Percentiles rank a stretch among this genome's conserved stretches.
These are phyloP conservation scores for Penicillium macrosclerotiorum DNA, from an alignment of 495 filamentous ascomycete species.

Conservation along the genomic window DNA sequence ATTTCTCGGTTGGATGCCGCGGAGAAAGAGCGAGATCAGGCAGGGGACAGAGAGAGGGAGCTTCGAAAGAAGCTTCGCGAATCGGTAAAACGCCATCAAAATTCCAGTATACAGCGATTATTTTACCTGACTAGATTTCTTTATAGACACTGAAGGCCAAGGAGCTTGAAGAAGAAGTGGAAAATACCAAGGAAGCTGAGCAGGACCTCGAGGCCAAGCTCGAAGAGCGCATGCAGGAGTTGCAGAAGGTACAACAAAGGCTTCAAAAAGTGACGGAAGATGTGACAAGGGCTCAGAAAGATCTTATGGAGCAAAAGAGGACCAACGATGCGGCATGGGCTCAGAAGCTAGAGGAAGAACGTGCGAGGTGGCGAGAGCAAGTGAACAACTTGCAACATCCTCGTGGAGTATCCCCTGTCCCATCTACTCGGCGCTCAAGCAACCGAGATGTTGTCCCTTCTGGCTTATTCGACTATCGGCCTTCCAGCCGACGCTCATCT, in stretches of 20 bases:
- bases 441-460: constrained; percentile 36
- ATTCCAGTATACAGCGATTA: neutral
- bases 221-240: constrained; percentile 57
- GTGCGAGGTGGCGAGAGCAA: constrained; percentile 69
- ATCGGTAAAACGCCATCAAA: constrained; percentile 52
- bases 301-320: constrained; percentile 71
- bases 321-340: constrained; percentile 58
- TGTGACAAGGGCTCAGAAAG: constrained; percentile 53
- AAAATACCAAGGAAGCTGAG: constrained; percentile 63
- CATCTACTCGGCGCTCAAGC: constrained; percentile 45
- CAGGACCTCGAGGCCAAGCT: constrained; percentile 58
- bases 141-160: constrained; percentile 69
- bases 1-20: constrained; percentile 68
- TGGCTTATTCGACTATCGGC: constrained; percentile 35
- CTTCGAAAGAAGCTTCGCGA: constrained; percentile 84
- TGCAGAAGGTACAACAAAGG: constrained; percentile 61
- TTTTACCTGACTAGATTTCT: constrained; percentile 11
- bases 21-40: constrained; percentile 88
- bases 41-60: constrained; percentile 77
- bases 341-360: constrained; percentile 69
- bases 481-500: constrained; percentile 49
- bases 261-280: constrained; percentile 65
- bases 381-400: constrained; percentile 42
- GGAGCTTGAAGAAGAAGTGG: constrained; percentile 78
- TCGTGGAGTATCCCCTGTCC: constrained; percentile 47